Evolutionary conservation across 768 basidiomycete genomes (phyloP).

Genomic region (Hirschioporus abietinus): DNA sequence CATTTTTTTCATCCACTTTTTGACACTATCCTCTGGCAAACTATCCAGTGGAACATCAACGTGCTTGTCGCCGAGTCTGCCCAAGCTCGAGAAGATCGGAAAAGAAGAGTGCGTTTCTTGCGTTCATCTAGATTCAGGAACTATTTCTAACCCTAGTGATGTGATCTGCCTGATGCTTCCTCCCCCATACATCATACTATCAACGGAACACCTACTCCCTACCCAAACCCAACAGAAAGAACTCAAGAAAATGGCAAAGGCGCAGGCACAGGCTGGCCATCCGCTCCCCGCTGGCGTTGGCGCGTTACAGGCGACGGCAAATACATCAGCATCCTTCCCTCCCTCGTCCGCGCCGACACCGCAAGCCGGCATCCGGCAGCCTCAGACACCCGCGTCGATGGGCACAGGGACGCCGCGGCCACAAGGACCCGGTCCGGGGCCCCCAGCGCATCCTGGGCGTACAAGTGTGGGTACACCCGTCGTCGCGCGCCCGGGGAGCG

Average conservation of each 20-base stretch:
- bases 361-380: neutral
- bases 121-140: neutral
- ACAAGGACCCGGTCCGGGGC: neutral
- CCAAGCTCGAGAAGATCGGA: slow-evolving; percentile 73
- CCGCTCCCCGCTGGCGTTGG: neutral
- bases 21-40: neutral
- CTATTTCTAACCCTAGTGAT: neutral
- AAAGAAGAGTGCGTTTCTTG: slow-evolving; percentile 55
- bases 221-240: slow-evolving; percentile 52
- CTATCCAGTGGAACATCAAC: slow-evolving; percentile 58
- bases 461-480: slow-evolving; percentile 17
- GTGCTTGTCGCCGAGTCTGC: slow-evolving; percentile 60
- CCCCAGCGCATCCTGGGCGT: slow-evolving; percentile 1
- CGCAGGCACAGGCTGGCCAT: slow-evolving; percentile 25
- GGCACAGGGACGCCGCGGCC: slow-evolving; percentile 2
- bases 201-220: neutral
- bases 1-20: neutral
- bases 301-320: slow-evolving; percentile 3
- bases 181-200: slow-evolving; percentile 10
- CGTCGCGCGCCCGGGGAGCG: neutral
- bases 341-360: slow-evolving; percentile 8
- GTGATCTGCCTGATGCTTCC: slow-evolving; percentile 4
- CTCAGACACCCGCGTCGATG: slow-evolving; percentile 3
- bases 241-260: slow-evolving; percentile 61
- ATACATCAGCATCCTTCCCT: slow-evolving; percentile 12